Conservation (phyloP, 2,329 filamentous ascomycete genomes). For the Hyphodiscus sp. region DNA sequence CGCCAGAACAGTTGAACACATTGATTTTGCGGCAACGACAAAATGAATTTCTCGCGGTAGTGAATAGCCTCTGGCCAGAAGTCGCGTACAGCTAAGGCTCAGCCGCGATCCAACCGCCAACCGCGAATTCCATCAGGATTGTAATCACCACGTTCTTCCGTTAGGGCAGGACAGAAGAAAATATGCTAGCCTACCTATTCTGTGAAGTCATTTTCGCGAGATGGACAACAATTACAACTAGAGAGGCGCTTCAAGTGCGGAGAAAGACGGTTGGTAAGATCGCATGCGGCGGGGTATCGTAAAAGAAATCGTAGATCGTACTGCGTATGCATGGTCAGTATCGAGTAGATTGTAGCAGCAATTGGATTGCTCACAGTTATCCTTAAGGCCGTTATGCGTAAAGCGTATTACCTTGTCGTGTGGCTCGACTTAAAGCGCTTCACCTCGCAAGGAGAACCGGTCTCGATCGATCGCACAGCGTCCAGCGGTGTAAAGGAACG, state of each 20-base stretch:
- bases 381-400: not conserved
- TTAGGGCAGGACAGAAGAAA: not conserved
- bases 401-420: not conserved
- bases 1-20: not conserved
- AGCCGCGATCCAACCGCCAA: constrained; percentile 1
- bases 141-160: constrained; percentile 1
- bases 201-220: constrained; percentile 27
- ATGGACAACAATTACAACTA: constrained; percentile 14
- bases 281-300: constrained; percentile 26
- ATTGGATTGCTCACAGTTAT: not conserved
- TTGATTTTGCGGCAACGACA: not conserved
- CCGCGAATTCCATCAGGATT: constrained; percentile 2
- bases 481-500: not conserved
- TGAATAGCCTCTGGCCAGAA: not conserved
- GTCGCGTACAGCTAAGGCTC: not conserved
- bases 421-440: not conserved
- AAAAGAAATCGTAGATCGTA: constrained; percentile 19
- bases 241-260: constrained; percentile 5
- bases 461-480: constrained; percentile 7
- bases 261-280: constrained; percentile 8
- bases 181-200: constrained; percentile 25
- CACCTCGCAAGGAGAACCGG: not conserved
- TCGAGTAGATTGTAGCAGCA: not conserved
- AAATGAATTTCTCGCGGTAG: not conserved
- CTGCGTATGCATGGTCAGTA: constrained; percentile 6